Conservation (phyloP, 2,329 filamentous ascomycete genomes). For the Stachybotrys chlorohalonatus region DNA sequence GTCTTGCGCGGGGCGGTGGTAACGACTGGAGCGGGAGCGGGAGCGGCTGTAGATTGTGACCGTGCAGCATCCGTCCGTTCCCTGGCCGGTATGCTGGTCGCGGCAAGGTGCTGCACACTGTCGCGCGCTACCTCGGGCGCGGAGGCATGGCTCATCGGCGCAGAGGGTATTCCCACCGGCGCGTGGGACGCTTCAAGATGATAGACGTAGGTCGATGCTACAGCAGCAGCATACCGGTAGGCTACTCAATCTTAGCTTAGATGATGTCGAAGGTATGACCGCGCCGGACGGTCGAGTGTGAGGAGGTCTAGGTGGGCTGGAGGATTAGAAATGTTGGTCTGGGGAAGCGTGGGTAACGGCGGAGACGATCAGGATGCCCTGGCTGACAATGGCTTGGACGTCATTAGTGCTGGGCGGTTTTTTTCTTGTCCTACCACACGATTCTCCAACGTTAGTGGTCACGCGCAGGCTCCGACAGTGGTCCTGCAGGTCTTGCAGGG, state of each 20-base stretch:
- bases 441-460: constrained; percentile 6
- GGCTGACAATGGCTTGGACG: constrained; percentile 15
- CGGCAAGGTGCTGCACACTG: constrained; percentile 15
- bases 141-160: constrained; percentile 48
- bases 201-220: not conserved
- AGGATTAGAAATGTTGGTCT: too few relatives aligned
- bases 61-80: constrained; percentile 4
- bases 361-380: constrained; percentile 14
- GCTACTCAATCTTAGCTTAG: not conserved
- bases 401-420: constrained; percentile 16
- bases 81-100: constrained; percentile 3
- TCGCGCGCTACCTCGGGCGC: constrained; percentile 41
- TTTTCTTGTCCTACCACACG: not conserved
- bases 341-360: constrained; percentile 3
- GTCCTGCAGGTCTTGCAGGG: not conserved
- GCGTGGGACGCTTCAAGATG: constrained; percentile 6
- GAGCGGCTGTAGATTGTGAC: constrained; percentile 4
- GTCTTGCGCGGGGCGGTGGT: constrained; percentile 40
- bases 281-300: too few relatives aligned
- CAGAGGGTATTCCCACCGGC: constrained; percentile 41
- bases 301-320: not conserved
- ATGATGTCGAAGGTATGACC: too few relatives aligned
- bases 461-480: constrained; percentile 4
- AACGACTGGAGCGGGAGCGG: constrained; percentile 32
- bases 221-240: not conserved